Conservation (phyloP, 1,284 basidiomycete species). For the Moesziomyces globuligerus region DNA sequence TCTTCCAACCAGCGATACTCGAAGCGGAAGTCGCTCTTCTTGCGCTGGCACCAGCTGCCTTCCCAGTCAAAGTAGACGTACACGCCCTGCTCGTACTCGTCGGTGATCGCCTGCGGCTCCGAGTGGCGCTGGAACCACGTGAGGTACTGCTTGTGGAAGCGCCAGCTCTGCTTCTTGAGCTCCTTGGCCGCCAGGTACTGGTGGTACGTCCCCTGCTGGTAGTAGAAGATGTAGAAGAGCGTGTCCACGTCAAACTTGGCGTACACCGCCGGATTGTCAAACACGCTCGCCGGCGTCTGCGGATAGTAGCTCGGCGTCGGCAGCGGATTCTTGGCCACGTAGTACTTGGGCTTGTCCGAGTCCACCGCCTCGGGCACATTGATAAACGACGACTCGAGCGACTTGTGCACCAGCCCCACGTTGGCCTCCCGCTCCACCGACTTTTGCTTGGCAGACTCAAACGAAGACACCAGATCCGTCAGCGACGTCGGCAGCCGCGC, state of each 20-base stretch:
- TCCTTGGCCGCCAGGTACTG: conserved; percentile 98
- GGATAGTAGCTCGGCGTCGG: conserved; percentile 95
- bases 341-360: conserved; percentile 78
- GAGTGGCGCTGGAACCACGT: conserved; percentile 99
- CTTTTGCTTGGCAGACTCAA: conserved; percentile 94
- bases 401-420: conserved; percentile 77
- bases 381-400: conserved; percentile 88
- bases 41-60: conserved; percentile 87
- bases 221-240: conserved; percentile 99
- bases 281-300: conserved; percentile 81
- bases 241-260: conserved; percentile 95
- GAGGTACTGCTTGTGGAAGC: conserved; percentile 98
- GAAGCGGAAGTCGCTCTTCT: conserved; percentile 92
- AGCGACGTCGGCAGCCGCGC: conserved; percentile 76
- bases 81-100: conserved; percentile 98
- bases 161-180: conserved; percentile 96
- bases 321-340: conserved; percentile 91
- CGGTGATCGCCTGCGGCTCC: conserved; percentile 98
- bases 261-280: conserved; percentile 88
- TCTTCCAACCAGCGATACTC: conserved; percentile 67
- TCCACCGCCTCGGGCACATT: conserved; percentile 91
- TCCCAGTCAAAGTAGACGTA: conserved; percentile 69
- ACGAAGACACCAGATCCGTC: conserved; percentile 91
- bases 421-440: conserved; percentile 85
- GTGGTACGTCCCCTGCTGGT: conserved; percentile 94